phyloP scores from a whole-genome alignment of 2,329 filamentous ascomycete species.

The Elsinoe australis region DNA sequence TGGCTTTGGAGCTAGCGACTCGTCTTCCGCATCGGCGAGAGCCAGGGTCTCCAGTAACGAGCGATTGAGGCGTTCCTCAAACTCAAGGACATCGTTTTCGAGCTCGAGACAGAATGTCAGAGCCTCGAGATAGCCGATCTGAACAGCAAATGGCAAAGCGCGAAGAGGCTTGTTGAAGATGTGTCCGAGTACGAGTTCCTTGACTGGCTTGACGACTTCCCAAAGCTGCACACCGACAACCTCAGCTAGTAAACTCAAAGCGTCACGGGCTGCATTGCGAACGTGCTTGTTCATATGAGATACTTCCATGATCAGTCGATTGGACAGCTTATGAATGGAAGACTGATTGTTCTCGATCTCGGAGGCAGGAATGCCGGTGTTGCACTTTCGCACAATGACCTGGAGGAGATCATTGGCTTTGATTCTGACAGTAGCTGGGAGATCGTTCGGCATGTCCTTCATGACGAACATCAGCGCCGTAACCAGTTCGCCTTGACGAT shows the following conservation, averaged over 20 bases:
- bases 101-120: conserved; percentile 91
- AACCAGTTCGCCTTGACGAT: conserved; percentile 79
- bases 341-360: conserved; percentile 62
- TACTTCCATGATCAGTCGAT: conserved; percentile 77
- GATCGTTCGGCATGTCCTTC: conserved; percentile 92
- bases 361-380: conserved; percentile 69
- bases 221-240: conserved; percentile 71
- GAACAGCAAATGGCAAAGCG: conserved; percentile 84
- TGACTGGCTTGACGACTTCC: conserved; percentile 82
- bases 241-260: conserved; percentile 72
- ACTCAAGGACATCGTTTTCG: conserved; percentile 79
- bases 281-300: conserved; percentile 96
- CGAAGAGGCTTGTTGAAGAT: conserved; percentile 94
- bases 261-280: conserved; percentile 73
- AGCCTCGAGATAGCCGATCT: conserved; percentile 97
- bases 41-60: conserved; percentile 90
- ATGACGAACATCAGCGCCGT: conserved; percentile 93
- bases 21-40: conserved; percentile 88
- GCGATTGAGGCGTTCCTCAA: conserved; percentile 85
- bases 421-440: conserved; percentile 79
- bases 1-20: conserved; percentile 84
- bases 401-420: conserved; percentile 78
- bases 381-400: conserved; percentile 68
- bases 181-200: conserved; percentile 77
- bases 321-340: conserved; percentile 67